Base-by-base conservation (phyloP, 805 yeast species). In the Priceomyces haplophilus region DNA sequence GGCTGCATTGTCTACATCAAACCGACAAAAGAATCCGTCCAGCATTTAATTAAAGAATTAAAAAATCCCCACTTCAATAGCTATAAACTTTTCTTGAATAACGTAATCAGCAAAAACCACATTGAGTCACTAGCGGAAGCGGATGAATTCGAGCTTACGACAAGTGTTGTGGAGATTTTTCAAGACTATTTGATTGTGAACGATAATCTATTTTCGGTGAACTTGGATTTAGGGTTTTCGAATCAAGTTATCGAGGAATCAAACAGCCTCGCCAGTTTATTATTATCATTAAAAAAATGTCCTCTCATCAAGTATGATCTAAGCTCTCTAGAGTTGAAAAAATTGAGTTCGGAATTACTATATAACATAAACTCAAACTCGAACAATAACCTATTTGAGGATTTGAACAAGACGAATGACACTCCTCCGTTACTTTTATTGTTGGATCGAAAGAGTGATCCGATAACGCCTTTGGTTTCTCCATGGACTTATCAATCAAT, bases 401-500 rank as follows among this genome's bases (percentile, higher is more conserved):
- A 72, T 53, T 55, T 67, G 48, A 79, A 84, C 56, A 72, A 80
- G 30, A 58, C 62, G 19, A 65, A 67, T 44, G 95, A 87, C 56
- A 67, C 82, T 0, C 79, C 89, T 1, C 95, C 97, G 1, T 55
- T 85, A 6, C 64, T 95, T 37, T 62, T 93, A 10, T 70, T 93
- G 2, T 56, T 93, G 37, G 98, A 93, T 62, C 73, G 99, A 41
- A 78, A 82, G 44, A 85, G 80, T 55, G 99, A 93, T 63, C 97
- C 99, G 2, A 72, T 91, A 11, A 91, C 99, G 0, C 97, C 99
- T 1, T 72, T 93, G 23, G 66, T 93, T 38, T 79, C 84, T 31
- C 99, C 98, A 2, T 93, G 99, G 99, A 90, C 99, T 1, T 93
- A 88, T 64, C 98, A 91, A 59, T 86, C 97, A 2, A 91, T 93